These are phyloP conservation scores for Perkinsus olseni DNA, from an alignment of 169 alveolate genomes.

Conservation along the genomic window DNA sequence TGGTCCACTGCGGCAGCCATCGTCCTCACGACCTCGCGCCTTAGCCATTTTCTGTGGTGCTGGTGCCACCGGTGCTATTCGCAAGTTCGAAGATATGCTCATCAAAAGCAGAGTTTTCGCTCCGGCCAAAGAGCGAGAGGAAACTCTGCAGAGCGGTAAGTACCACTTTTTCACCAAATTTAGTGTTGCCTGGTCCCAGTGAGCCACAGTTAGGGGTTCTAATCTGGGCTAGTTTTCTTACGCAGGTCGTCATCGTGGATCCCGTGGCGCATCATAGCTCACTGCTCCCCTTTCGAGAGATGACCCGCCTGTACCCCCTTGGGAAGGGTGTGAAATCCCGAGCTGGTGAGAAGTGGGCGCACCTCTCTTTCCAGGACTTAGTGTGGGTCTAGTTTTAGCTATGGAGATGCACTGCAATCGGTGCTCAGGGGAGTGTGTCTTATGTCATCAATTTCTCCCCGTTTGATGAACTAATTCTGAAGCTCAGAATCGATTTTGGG, in stretches of 20 bases:
- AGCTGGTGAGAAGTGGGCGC: not conserved
- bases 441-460: no score
- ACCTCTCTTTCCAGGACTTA: no score
- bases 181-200: no score
- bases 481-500: no score
- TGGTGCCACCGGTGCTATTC: slow-evolving; percentile 29
- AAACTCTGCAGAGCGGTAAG: not conserved
- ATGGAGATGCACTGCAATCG: no score
- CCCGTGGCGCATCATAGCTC: slow-evolving; percentile 39
- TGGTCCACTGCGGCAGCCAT: not conserved
- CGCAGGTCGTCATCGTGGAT: slow-evolving; percentile 17
- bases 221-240: no score
- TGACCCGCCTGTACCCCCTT: not conserved
- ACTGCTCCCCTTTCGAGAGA: slow-evolving; percentile 33
- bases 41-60: slow-evolving; percentile 33
- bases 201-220: no score
- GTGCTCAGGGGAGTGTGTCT: no score
- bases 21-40: not conserved
- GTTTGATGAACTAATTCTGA: no score
- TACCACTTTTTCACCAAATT: no score
- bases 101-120: not conserved
- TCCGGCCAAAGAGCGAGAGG: not conserved
- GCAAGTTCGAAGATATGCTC: not conserved
- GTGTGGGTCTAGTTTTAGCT: no score
- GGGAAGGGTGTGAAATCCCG: not conserved